Evolutionary conservation across 2,329 filamentous ascomycete genomes (phyloP).

Genomic region (Hortaea werneckii): DNA sequence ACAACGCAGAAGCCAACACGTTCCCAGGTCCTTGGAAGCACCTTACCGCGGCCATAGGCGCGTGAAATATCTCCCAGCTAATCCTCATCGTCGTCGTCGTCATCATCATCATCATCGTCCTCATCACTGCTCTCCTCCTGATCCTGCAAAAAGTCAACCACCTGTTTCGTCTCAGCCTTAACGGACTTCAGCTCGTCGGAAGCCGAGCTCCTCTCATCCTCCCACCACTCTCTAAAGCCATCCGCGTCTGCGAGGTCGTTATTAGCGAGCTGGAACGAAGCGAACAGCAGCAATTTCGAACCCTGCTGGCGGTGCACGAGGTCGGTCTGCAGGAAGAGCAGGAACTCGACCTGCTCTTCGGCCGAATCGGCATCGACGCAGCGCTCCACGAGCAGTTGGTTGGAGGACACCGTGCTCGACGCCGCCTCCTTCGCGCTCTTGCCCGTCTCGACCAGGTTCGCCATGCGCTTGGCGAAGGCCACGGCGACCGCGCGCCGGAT

Average conservation of each 20-base stretch:
- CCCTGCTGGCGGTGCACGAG: slow-evolving; percentile 56
- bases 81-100: neutral
- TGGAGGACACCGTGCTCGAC: slow-evolving; percentile 32
- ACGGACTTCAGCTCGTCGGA: slow-evolving; percentile 60
- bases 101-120: slow-evolving; percentile 38
- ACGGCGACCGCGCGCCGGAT: slow-evolving; percentile 78
- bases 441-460: slow-evolving; percentile 48
- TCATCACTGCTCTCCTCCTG: slow-evolving; percentile 60
- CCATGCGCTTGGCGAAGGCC: slow-evolving; percentile 73
- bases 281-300: slow-evolving; percentile 59
- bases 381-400: slow-evolving; percentile 51
- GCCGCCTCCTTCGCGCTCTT: slow-evolving; percentile 31
- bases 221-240: slow-evolving; percentile 82
- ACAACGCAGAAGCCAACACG: too few species aligned
- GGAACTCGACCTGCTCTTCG: slow-evolving; percentile 72
- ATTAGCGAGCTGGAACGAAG: slow-evolving; percentile 76
- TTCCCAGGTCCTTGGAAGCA: too few species aligned
- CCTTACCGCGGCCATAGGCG: too few species aligned
- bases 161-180: slow-evolving; percentile 60
- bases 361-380: slow-evolving; percentile 40
- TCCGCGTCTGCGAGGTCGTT: slow-evolving; percentile 82
- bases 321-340: slow-evolving; percentile 72
- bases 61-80: too few species aligned
- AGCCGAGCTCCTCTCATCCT: slow-evolving; percentile 56
- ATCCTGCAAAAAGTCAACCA: slow-evolving; percentile 71